Evolutionary conservation across 495 filamentous ascomycete species (phyloP).

Genomic region (Tirmania nivea): DNA sequence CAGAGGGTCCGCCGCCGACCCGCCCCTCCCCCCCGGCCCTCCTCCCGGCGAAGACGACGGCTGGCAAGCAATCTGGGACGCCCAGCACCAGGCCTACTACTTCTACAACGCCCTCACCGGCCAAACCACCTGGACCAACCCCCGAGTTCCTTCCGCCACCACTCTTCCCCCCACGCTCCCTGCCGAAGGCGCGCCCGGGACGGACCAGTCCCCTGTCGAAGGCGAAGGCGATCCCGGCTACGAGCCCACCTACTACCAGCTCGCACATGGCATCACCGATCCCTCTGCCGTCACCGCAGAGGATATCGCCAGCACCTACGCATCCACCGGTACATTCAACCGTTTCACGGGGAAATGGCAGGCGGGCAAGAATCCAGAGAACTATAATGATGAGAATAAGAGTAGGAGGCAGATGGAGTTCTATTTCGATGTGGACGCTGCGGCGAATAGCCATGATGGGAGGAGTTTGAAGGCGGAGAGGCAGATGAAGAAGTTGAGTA

Average conservation of each 20-base stretch:
- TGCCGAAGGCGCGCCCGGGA: background rate
- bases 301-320: conserved; percentile 31
- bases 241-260: conserved; percentile 6
- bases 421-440: conserved; percentile 94
- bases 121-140: conserved; percentile 72
- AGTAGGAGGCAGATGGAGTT: conserved; percentile 72
- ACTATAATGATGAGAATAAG: conserved; percentile 77
- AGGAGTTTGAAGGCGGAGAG: conserved; percentile 80
- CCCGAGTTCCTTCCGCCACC: conserved; percentile 38
- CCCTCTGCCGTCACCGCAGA: conserved; percentile 18
- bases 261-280: conserved; percentile 17
- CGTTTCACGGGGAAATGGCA: conserved; percentile 84
- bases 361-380: conserved; percentile 40
- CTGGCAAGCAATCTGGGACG: conserved; percentile 74
- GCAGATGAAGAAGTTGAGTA: conserved; percentile 65
- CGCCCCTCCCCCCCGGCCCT: conserved; percentile 34
- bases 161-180: conserved; percentile 1
- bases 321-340: conserved; percentile 59
- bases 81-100: conserved; percentile 47
- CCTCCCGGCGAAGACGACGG: conserved; percentile 51
- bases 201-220: background rate
- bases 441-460: conserved; percentile 81
- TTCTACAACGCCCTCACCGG: conserved; percentile 74
- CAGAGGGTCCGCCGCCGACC: conserved; percentile 9
- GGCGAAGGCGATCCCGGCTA: background rate